Percentiles rank a stretch among this genome's conserved stretches.
Evolutionary conservation across 202 grass and related monocot genomes (phyloP).

Genomic region (Zoysia matrella): DNA sequence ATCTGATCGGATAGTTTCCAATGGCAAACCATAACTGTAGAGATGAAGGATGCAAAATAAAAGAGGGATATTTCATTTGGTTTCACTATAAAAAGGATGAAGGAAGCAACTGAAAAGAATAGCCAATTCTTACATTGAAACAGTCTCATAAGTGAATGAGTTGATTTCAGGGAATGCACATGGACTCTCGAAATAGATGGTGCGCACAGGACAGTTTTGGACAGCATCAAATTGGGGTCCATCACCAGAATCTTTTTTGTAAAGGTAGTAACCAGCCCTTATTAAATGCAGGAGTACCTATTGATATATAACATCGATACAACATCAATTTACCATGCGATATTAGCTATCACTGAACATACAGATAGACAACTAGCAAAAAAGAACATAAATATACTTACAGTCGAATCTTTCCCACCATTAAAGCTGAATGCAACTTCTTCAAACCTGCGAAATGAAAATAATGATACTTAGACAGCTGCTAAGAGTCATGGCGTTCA

Average conservation of each 20-base stretch:
- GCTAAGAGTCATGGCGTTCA: conserved; percentile 10
- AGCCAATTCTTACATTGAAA: conserved; percentile 62
- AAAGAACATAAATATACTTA: conserved; percentile 59
- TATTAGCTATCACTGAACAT: conserved; percentile 18
- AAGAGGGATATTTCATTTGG: conserved; percentile 26
- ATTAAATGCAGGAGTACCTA: conserved; percentile 97
- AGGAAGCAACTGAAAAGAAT: conserved; percentile 16
- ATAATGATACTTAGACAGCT: conserved; percentile 42
- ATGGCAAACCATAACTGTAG: conserved; percentile 75
- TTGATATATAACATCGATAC: conserved; percentile 32
- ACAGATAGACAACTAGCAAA: conserved; percentile 29
- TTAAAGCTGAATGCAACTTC: conserved; percentile 99
- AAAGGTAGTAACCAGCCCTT: conserved; percentile 88
- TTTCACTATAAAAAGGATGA: conserved; percentile 26
- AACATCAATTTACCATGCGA: conserved; percentile 31
- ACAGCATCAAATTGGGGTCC: conserved; percentile 45
- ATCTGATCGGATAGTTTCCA: conserved; percentile 91
- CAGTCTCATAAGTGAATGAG: conserved; percentile 94
- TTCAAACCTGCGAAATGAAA: conserved; percentile 71
- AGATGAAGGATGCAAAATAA: conserved; percentile 30
- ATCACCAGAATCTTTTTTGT: conserved; percentile 59
- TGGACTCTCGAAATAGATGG: conserved; percentile 95
- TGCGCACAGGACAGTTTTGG: conserved; percentile 82
- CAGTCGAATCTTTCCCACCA: conserved; percentile 98
- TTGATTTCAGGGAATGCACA: conserved; percentile 95